phyloP scores from a whole-genome alignment of 805 yeast genomes.

The Ogataea haglerorum region DNA sequence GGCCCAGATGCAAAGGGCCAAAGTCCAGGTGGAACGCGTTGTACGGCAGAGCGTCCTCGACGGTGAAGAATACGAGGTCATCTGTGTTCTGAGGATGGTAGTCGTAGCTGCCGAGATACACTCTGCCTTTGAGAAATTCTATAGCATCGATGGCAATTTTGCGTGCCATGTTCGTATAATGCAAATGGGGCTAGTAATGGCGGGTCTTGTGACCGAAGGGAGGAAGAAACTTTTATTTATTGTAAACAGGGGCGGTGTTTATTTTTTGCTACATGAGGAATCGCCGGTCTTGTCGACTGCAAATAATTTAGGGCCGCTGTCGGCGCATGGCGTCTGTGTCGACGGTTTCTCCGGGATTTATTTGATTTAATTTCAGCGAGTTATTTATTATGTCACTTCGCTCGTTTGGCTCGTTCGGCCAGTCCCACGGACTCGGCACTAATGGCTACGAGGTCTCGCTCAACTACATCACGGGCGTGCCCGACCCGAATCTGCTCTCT shows the following conservation, averaged over 20 bases:
- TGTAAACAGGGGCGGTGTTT: conserved; percentile 9
- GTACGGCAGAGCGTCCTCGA: conserved; percentile 88
- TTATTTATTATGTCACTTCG: conserved; percentile 19
- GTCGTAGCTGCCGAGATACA: conserved; percentile 89
- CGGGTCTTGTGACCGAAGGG: conserved; percentile 8
- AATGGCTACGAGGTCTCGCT: conserved; percentile 56
- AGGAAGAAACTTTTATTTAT: background rate
- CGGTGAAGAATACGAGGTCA: conserved; percentile 79
- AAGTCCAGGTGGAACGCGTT: conserved; percentile 95
- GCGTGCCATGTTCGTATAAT: conserved; percentile 22
- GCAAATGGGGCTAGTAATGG: background rate
- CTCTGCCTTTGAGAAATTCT: conserved; percentile 51
- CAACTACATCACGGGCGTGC: conserved; percentile 73
- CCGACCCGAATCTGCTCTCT: conserved; percentile 55
- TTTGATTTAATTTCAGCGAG: background rate
- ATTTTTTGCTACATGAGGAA: conserved; percentile 10
- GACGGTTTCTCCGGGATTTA: background rate
- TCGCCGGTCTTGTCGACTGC: background rate
- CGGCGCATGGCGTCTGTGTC: background rate
- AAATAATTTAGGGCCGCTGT: background rate
- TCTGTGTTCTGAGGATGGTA: conserved; percentile 71
- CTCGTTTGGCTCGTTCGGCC: conserved; percentile 11
- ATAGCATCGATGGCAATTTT: conserved; percentile 31
- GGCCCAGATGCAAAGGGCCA: conserved; percentile 94
- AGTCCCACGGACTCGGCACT: conserved; percentile 30